Evolutionary conservation across 78 protist genomes (phyloP).

Genomic region (Dictyostelium firmibasis): DNA sequence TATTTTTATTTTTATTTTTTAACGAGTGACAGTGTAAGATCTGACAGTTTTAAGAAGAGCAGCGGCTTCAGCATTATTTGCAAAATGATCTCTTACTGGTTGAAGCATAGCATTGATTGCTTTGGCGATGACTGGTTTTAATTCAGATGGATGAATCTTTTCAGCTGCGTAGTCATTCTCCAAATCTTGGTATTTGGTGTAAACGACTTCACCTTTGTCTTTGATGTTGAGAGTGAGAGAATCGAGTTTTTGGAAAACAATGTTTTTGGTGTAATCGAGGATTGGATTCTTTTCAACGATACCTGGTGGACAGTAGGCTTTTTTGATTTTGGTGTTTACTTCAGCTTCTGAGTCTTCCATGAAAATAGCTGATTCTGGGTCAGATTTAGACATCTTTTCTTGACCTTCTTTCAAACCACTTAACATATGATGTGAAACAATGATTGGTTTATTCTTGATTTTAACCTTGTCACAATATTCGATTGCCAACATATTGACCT

Average conservation of each 20-base stretch:
- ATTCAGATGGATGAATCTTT: slow-evolving; percentile 87
- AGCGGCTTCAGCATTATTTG: slow-evolving; percentile 82
- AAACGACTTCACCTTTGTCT: slow-evolving; percentile 50
- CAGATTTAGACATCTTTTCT: slow-evolving; percentile 97
- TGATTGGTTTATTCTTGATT: slow-evolving; percentile 95
- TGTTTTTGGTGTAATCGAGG: slow-evolving; percentile 71
- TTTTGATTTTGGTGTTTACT: slow-evolving; percentile 90
- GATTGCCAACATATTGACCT: slow-evolving; percentile 99
- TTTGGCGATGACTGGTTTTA: slow-evolving; percentile 85
- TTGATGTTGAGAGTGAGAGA: slow-evolving; percentile 12
- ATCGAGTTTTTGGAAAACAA: slow-evolving; percentile 70
- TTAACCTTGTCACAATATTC: slow-evolving; percentile 94
- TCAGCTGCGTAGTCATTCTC: slow-evolving; percentile 38
- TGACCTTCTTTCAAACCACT: slow-evolving; percentile 93
- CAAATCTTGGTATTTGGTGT: slow-evolving; percentile 32
- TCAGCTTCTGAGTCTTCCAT: slow-evolving; percentile 97
- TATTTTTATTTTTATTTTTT: not conserved
- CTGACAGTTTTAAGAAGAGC: slow-evolving; percentile 84
- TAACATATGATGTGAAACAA: slow-evolving; percentile 97
- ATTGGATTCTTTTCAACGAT: slow-evolving; percentile 77
- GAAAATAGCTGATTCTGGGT: slow-evolving; percentile 98
- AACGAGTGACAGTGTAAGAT: slow-evolving; percentile 77
- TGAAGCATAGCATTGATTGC: slow-evolving; percentile 90
- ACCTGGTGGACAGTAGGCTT: slow-evolving; percentile 90
- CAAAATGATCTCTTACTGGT: slow-evolving; percentile 93